phyloP scores from a whole-genome alignment of 139 green algal genomes.

The Picochlorum costavermella region DNA sequence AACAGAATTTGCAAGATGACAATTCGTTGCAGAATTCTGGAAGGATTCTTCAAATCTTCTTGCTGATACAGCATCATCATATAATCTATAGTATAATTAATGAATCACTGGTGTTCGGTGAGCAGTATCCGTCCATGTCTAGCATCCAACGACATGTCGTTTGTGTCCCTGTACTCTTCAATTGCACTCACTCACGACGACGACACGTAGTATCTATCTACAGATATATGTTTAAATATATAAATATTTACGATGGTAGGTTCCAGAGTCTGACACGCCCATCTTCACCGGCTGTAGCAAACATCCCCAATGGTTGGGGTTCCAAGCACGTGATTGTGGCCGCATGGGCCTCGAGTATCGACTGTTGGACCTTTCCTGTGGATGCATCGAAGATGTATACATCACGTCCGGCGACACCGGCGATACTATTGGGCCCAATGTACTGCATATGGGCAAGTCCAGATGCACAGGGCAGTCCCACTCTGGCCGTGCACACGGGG shows the following conservation, averaged over 20 bases:
- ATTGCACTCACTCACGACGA: neutral
- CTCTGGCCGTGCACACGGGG: conserved; percentile 11
- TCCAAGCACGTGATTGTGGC: neutral
- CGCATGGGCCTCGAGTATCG: neutral
- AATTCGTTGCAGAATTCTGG: too few species aligned
- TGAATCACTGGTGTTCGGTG: too few species aligned
- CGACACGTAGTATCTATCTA: too few species aligned
- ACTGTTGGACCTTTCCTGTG: conserved; percentile 3
- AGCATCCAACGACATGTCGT: too few species aligned
- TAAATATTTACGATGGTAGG: neutral
- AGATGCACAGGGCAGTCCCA: neutral
- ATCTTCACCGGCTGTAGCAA: conserved; percentile 1
- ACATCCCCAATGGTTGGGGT: neutral
- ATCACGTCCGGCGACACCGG: neutral
- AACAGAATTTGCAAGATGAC: too few species aligned
- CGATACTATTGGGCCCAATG: neutral
- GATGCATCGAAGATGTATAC: conserved; percentile 4
- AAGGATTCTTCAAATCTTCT: too few species aligned
- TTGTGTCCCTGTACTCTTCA: neutral
- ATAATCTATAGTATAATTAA: too few species aligned
- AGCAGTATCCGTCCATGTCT: too few species aligned
- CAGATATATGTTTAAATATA: too few species aligned
- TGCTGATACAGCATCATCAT: too few species aligned
- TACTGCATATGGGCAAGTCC: neutral
- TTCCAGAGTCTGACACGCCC: conserved; percentile 1